A percentile compares a stretch with the other conserved stretches of the same genome.
phyloP scores from a whole-genome alignment of 208 protist species.

The Leishmania aethiopica region DNA sequence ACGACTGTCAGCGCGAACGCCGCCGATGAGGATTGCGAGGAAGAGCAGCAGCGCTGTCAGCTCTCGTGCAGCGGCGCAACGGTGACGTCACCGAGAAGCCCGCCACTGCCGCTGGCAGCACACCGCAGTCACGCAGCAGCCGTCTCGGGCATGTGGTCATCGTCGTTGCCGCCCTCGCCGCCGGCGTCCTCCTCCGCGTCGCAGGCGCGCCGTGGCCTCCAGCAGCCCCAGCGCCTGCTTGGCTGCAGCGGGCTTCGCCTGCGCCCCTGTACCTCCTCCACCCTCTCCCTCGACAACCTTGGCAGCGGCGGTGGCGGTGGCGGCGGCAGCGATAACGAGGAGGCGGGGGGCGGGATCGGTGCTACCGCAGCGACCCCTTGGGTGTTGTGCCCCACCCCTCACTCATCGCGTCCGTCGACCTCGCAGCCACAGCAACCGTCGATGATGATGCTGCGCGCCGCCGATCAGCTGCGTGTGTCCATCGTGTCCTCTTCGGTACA shows the following conservation, averaged over 20 bases:
- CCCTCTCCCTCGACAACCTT: slow-evolving; percentile 5
- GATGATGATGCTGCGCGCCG: slow-evolving; percentile 22
- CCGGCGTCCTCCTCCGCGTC: background rate
- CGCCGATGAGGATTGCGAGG: background rate
- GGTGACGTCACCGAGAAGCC: background rate
- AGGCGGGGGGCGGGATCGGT: background rate
- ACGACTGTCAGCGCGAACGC: slow-evolving; percentile 4
- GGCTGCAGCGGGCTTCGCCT: background rate
- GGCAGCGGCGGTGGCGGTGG: background rate
- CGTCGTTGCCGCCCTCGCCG: background rate
- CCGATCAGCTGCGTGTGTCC: slow-evolving; percentile 13
- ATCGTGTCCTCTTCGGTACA: background rate
- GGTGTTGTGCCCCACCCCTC: background rate
- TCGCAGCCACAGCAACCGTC: slow-evolving; percentile 16
- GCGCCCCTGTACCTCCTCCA: background rate
- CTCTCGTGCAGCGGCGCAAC: slow-evolving; percentile 1
- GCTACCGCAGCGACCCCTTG: background rate
- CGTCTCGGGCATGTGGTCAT: background rate
- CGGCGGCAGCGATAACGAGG: slow-evolving; percentile 1
- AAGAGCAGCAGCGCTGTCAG: background rate
- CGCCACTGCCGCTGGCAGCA: background rate
- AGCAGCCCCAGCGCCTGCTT: background rate
- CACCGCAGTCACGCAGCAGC: background rate
- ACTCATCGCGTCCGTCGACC: slow-evolving; percentile 16
- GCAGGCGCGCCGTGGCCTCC: background rate